phyloP scores from a whole-genome alignment of 2,329 filamentous ascomycete genomes.

The Elsinoe batatas region DNA sequence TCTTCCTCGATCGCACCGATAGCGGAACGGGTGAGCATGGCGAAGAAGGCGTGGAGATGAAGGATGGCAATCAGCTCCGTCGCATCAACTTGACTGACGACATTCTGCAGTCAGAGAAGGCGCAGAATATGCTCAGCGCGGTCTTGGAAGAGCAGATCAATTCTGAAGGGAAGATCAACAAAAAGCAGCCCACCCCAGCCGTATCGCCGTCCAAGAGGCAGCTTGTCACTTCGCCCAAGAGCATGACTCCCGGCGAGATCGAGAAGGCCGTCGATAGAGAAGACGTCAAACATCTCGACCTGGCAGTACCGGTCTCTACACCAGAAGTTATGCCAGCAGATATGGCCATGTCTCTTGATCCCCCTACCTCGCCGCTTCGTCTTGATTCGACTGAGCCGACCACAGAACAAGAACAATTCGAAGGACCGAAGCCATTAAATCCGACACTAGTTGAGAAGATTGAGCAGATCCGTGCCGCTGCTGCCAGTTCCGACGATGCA shows the following conservation, averaged over 20 bases:
- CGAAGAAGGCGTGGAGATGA: constrained; percentile 52
- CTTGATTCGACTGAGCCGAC: constrained; percentile 8
- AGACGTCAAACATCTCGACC: constrained; percentile 51
- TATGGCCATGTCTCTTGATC: background rate
- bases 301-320: constrained; percentile 39
- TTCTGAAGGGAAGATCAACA: background rate
- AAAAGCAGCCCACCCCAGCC: background rate
- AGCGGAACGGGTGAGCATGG: constrained; percentile 47
- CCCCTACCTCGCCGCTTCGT: background rate
- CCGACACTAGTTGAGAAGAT: constrained; percentile 29
- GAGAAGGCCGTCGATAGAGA: constrained; percentile 36
- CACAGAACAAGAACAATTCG: constrained; percentile 21
- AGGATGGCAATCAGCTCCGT: constrained; percentile 24
- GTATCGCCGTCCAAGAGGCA: constrained; percentile 1
- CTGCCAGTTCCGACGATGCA: constrained; percentile 18
- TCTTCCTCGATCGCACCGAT: constrained; percentile 80
- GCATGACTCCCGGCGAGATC: constrained; percentile 23
- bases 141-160: constrained; percentile 52
- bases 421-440: constrained; percentile 27
- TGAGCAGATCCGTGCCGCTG: constrained; percentile 28
- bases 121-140: constrained; percentile 53
- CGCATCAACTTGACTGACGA: constrained; percentile 36
- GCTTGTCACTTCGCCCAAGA: background rate
- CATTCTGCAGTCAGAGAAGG: constrained; percentile 45
- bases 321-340: constrained; percentile 8